Conservation (phyloP, 2,329 filamentous ascomycete genomes). For the Pleoardoris graminearum region DNA sequence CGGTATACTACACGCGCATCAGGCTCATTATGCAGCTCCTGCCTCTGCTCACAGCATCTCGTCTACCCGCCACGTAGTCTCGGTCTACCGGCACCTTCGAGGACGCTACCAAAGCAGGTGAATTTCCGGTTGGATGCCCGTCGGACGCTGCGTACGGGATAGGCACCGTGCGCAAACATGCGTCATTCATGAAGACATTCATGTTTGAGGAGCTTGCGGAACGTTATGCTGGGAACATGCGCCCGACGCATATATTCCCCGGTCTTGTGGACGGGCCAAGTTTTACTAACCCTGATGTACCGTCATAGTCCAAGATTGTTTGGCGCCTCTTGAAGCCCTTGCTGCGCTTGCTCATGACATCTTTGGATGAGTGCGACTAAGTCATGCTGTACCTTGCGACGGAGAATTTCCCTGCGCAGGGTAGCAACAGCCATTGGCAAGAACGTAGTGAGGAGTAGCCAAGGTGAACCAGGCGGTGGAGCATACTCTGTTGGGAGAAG, state of each 20-base stretch:
- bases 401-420: constrained; percentile 20
- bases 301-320: constrained; percentile 34
- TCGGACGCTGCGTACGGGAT: constrained; percentile 28
- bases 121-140: constrained; percentile 35
- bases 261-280: constrained; percentile 38
- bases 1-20: constrained; percentile 16
- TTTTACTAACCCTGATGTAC: constrained; percentile 29
- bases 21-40: constrained; percentile 9
- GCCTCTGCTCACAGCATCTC: constrained; percentile 8
- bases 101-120: constrained; percentile 24
- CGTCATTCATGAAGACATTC: constrained; percentile 39
- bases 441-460: background rate
- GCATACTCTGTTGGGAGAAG: background rate
- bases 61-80: constrained; percentile 33
- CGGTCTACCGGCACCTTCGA: constrained; percentile 41
- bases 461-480: background rate
- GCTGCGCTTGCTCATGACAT: constrained; percentile 25
- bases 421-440: background rate
- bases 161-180: constrained; percentile 31
- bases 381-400: constrained; percentile 33
- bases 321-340: constrained; percentile 33
- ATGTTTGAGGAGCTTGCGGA: constrained; percentile 37
- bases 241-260: constrained; percentile 38
- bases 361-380: constrained; percentile 33
- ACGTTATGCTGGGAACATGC: constrained; percentile 29